A percentile compares a stretch with the other conserved stretches of the same genome.
phyloP scores from a whole-genome alignment of 805 yeast genomes.

The Nakazawaea holstii region DNA sequence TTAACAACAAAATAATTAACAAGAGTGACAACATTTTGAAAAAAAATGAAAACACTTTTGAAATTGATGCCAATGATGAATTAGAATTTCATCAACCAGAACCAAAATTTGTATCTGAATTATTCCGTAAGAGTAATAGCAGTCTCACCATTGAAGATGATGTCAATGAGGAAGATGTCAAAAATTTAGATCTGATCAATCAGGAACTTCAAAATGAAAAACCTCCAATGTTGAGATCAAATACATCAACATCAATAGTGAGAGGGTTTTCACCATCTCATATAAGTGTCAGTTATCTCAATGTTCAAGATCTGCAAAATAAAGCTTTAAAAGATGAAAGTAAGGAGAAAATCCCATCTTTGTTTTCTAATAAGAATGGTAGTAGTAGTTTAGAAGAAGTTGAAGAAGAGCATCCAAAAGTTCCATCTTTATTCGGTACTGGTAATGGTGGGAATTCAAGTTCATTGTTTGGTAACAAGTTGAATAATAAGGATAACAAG shows the following conservation, averaged over 20 bases:
- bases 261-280: slow-evolving; percentile 14
- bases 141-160: neutral
- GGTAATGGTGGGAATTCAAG: neutral
- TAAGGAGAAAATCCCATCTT: neutral
- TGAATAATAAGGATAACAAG: neutral
- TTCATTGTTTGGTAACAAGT: neutral
- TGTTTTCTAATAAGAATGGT: neutral
- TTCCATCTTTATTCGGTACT: too few species aligned
- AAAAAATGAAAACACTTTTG: neutral
- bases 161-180: neutral
- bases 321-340: neutral
- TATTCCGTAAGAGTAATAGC: neutral
- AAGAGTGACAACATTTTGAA: neutral
- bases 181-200: slow-evolving; percentile 1
- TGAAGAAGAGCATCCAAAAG: neutral
- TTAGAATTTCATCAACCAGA: slow-evolving; percentile 9
- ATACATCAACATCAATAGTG: slow-evolving; percentile 14
- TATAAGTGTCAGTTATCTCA: slow-evolving; percentile 11
- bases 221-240: slow-evolving; percentile 7
- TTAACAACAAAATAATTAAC: too few species aligned
- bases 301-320: neutral
- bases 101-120: slow-evolving; percentile 10
- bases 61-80: neutral
- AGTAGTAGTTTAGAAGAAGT: slow-evolving; percentile 11
- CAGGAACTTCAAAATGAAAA: slow-evolving; percentile 6